phyloP scores from a whole-genome alignment of 495 filamentous ascomycete genomes.

The Podospora comata region DNA sequence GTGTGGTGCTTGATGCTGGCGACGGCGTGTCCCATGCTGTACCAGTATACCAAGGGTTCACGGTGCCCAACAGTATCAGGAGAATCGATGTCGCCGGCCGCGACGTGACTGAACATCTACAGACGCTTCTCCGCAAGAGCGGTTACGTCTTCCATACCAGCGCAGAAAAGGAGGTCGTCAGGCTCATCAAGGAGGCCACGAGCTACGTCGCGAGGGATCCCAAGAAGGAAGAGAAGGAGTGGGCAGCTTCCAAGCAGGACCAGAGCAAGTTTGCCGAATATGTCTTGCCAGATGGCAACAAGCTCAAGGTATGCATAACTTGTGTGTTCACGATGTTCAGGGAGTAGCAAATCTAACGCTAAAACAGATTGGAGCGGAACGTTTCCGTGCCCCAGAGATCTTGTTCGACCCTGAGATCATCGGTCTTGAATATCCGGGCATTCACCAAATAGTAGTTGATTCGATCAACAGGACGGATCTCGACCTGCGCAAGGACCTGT shows the following conservation, averaged over 20 bases:
- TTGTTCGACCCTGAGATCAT: constrained; percentile 97
- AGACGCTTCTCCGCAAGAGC: constrained; percentile 84
- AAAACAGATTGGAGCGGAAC: constrained; percentile 74
- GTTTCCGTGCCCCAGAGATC: constrained; percentile 94
- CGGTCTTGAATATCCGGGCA: constrained; percentile 92
- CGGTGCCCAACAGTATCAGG: constrained; percentile 89
- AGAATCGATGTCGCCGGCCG: constrained; percentile 97
- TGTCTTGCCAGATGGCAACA: constrained; percentile 84
- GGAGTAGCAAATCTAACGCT: neutral
- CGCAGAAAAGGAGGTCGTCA: constrained; percentile 96
- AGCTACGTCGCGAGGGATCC: constrained; percentile 90
- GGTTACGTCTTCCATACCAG: constrained; percentile 96
- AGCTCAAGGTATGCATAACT: constrained; percentile 64
- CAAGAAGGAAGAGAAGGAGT: constrained; percentile 94
- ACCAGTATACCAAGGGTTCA: constrained; percentile 96
- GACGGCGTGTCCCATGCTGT: constrained; percentile 98
- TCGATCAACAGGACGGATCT: constrained; percentile 96
- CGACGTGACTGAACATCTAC: constrained; percentile 95
- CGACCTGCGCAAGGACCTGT: constrained; percentile 89
- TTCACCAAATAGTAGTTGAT: constrained; percentile 97
- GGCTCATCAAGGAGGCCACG: constrained; percentile 92
- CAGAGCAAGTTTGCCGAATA: constrained; percentile 77
- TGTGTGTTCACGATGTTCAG: constrained; percentile 19
- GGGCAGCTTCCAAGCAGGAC: constrained; percentile 63
- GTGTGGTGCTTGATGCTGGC: constrained; percentile 90